Conservation (phyloP, 345 rosid genomes). For the Citrus sinensis region DNA sequence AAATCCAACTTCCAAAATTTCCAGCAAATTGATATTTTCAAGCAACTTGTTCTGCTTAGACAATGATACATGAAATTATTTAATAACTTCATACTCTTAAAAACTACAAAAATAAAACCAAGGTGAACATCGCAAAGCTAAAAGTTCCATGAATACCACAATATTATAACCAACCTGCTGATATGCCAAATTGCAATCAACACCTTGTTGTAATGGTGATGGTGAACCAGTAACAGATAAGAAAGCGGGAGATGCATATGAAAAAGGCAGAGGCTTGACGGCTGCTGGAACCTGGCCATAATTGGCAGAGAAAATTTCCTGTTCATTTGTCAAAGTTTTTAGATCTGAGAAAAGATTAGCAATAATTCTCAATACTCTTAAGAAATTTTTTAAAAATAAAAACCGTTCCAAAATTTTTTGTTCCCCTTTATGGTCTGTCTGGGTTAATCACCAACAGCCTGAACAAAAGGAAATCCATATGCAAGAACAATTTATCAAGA, state of each 20-base stretch:
- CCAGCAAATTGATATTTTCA: neutral
- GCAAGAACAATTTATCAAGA: neutral
- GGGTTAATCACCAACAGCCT: neutral
- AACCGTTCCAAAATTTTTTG: no score
- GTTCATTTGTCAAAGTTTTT: neutral
- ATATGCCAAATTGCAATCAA: conserved; percentile 3
- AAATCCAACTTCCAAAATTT: neutral
- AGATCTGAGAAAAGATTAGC: neutral
- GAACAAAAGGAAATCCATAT: neutral
- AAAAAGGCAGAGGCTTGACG: neutral
- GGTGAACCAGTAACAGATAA: neutral
- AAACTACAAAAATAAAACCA: neutral
- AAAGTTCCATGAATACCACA: neutral
- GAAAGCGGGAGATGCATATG: neutral
- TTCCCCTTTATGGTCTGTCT: neutral
- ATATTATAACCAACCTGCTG: neutral
- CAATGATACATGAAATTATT: neutral
- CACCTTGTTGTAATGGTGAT: neutral
- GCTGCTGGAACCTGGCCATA: conserved; percentile 2
- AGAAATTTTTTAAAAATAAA: neutral
- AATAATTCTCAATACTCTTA: neutral
- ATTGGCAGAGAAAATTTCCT: neutral
- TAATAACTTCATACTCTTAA: neutral
- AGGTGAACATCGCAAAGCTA: neutral
- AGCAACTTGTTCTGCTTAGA: neutral